Conservation (phyloP, 192 early-diverging fungal species). For the Coemansia sp. region DNA sequence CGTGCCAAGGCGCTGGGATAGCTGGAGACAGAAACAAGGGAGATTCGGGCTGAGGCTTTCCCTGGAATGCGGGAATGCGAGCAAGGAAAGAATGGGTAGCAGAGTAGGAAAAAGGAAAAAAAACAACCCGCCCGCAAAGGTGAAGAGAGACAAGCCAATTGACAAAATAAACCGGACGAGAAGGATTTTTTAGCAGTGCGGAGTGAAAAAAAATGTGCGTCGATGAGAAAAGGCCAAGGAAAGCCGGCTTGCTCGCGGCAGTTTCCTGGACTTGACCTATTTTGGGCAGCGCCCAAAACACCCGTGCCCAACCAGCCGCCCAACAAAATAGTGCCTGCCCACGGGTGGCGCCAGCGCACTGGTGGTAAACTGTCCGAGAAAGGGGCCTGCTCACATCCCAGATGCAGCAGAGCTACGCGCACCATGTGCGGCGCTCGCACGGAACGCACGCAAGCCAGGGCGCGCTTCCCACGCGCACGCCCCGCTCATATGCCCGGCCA, state of each 20-base stretch:
- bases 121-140: background rate
- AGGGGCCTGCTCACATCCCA: no score
- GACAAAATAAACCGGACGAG: background rate
- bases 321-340: constrained; percentile 3
- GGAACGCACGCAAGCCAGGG: background rate
- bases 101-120: background rate
- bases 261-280: background rate
- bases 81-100: background rate
- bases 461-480: constrained; percentile 9
- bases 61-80: background rate
- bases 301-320: background rate
- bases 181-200: background rate
- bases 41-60: background rate
- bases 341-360: background rate
- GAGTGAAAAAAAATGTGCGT: background rate
- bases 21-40: background rate
- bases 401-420: no score
- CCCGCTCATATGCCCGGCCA: background rate
- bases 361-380: background rate
- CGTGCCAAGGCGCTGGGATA: background rate
- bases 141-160: background rate
- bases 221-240: background rate
- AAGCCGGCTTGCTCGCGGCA: background rate
- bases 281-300: constrained; percentile 1
- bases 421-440: background rate